Conservation (phyloP, 129 eudicot species). For the Lonicera japonica region DNA sequence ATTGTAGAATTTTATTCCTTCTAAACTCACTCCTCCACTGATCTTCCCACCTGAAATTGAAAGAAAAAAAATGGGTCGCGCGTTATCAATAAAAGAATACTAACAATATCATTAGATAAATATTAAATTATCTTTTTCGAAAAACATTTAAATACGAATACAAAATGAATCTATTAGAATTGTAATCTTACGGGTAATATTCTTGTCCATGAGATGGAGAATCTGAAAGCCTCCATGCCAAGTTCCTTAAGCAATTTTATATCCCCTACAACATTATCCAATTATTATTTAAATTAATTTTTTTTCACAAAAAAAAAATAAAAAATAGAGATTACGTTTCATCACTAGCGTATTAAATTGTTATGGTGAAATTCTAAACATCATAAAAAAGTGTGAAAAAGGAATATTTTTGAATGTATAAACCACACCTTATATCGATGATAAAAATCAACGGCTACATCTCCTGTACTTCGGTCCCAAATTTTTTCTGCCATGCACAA, state of each 20-base stretch:
- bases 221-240: constrained; percentile 28
- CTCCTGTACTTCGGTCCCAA: neutral
- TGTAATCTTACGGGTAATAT: constrained; percentile 26
- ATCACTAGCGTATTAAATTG: neutral
- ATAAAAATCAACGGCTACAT: constrained; percentile 12
- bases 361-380: neutral
- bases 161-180: neutral
- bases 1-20: constrained; percentile 37
- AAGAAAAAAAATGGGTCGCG: neutral
- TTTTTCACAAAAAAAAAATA: neutral
- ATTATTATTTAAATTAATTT: neutral
- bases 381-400: neutral
- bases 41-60: constrained; percentile 27
- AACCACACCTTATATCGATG: constrained; percentile 14
- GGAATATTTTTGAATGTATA: too few species aligned
- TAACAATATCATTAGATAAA: too few species aligned
- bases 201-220: constrained; percentile 47
- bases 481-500: constrained; percentile 7
- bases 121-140: too few species aligned
- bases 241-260: constrained; percentile 23
- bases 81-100: neutral
- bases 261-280: constrained; percentile 25
- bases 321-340: neutral
- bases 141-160: too few species aligned
- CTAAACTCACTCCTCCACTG: constrained; percentile 25